These are phyloP conservation scores for Metarhizium robertsii DNA, from an alignment of 2,329 filamentous ascomycete species.

Conservation along the genomic window DNA sequence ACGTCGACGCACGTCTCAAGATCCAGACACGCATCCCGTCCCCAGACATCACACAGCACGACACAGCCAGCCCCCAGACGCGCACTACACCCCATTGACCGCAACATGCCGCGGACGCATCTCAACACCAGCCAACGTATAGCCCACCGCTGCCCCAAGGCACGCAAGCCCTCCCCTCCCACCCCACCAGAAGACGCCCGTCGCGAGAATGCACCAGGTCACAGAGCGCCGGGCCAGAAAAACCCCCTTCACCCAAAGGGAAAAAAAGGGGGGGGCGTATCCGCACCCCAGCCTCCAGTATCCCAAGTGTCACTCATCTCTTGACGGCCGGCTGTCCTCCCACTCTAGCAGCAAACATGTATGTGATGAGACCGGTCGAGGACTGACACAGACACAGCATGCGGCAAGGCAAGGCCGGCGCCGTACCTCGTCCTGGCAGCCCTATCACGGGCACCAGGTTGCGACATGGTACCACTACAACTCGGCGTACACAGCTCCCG, in stretches of 20 bases:
- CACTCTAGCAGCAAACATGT: background rate
- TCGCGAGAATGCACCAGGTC: background rate
- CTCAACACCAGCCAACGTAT: too few species aligned
- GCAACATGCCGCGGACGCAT: too few species aligned
- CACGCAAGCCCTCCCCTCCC: too few species aligned
- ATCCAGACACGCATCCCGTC: too few species aligned
- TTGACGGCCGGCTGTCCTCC: background rate
- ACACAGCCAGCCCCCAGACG: background rate
- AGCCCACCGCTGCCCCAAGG: too few species aligned
- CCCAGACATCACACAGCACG: too few species aligned
- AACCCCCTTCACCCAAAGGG: too few species aligned
- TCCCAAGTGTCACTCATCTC: too few species aligned
- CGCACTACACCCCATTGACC: background rate
- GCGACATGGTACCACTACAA: background rate
- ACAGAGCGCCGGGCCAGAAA: background rate
- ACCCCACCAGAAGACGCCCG: background rate
- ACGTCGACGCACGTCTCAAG: background rate
- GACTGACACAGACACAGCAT: too few species aligned
- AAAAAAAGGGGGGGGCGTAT: too few species aligned
- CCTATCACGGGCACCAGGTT: background rate
- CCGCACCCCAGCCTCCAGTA: too few species aligned
- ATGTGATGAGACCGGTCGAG: too few species aligned
- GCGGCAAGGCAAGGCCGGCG: background rate
- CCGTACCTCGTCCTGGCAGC: background rate
- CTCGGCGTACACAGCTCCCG: background rate